Evolutionary conservation across 768 basidiomycete genomes (phyloP).

Genomic region (Lanmaoa pseudosensibilis): DNA sequence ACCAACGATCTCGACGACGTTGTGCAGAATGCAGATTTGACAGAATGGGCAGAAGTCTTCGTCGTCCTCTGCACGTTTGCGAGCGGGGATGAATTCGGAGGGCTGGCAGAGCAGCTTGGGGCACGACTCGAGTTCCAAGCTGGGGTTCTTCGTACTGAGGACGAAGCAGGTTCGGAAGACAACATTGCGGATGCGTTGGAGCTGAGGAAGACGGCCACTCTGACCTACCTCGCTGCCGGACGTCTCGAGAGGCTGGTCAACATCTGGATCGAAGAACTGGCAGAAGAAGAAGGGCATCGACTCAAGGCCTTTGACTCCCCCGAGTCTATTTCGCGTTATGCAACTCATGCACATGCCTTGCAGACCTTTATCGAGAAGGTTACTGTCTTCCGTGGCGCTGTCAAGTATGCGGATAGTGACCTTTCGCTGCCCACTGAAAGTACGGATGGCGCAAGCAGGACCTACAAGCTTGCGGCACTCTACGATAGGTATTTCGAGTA

Average conservation of each 20-base stretch:
- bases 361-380: slow-evolving; percentile 98
- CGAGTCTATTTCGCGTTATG: slow-evolving; percentile 58
- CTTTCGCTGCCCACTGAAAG: slow-evolving; percentile 43
- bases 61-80: slow-evolving; percentile 97
- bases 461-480: slow-evolving; percentile 79
- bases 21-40: slow-evolving; percentile 92
- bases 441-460: slow-evolving; percentile 44
- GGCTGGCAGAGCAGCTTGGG: slow-evolving; percentile 90
- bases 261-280: slow-evolving; percentile 90
- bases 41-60: slow-evolving; percentile 96
- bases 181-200: slow-evolving; percentile 38
- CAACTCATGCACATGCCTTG: slow-evolving; percentile 79
- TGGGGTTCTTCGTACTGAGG: slow-evolving; percentile 53
- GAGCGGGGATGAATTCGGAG: slow-evolving; percentile 75
- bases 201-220: slow-evolving; percentile 82
- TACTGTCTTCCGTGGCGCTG: slow-evolving; percentile 87
- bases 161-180: slow-evolving; percentile 40
- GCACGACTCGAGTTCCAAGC: slow-evolving; percentile 86
- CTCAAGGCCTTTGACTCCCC: slow-evolving; percentile 40
- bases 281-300: slow-evolving; percentile 73
- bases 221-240: slow-evolving; percentile 92
- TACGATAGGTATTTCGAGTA: slow-evolving; percentile 97
- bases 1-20: slow-evolving; percentile 90
- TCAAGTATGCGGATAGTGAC: slow-evolving; percentile 75
- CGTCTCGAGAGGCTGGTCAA: slow-evolving; percentile 82